phyloP scores from a whole-genome alignment of 306 rosid species.

The Elaeagnus macrophylla region DNA sequence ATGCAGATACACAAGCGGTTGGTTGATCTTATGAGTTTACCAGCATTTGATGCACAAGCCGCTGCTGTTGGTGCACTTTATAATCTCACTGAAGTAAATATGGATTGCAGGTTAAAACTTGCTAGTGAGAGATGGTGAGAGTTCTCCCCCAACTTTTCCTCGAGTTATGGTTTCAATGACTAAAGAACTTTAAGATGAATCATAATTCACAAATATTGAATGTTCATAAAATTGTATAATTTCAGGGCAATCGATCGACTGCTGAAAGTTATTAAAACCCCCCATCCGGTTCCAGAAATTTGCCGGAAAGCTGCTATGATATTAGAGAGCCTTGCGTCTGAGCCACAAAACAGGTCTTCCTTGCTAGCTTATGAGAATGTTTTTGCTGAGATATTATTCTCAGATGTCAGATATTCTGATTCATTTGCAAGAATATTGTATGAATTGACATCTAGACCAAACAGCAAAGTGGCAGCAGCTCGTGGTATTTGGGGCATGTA shows the following conservation, averaged over 20 bases:
- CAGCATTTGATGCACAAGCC: constrained; percentile 84
- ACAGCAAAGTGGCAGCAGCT: constrained; percentile 65
- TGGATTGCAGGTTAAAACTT: constrained; percentile 95
- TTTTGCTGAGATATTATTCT: constrained; percentile 83
- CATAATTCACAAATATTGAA: neutral
- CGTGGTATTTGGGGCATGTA: constrained; percentile 99
- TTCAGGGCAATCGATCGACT: constrained; percentile 92
- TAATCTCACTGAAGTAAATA: constrained; percentile 93
- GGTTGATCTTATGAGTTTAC: constrained; percentile 83
- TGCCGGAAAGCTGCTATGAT: constrained; percentile 96
- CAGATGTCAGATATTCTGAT: constrained; percentile 72
- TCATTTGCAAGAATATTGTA: constrained; percentile 84
- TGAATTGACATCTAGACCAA: constrained; percentile 86
- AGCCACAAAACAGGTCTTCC: constrained; percentile 79
- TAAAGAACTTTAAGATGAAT: neutral
- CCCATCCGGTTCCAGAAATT: constrained; percentile 90
- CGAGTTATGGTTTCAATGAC: neutral
- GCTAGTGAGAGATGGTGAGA: constrained; percentile 89
- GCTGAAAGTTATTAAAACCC: constrained; percentile 67
- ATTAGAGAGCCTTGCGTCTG: constrained; percentile 86
- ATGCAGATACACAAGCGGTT: constrained; percentile 85
- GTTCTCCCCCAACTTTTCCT: neutral
- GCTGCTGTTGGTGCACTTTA: constrained; percentile 95
- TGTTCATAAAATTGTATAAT: too few relatives aligned
- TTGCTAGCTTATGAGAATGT: constrained; percentile 85